Conservation (phyloP, 768 basidiomycete species). For the Royoungia palumana region DNA sequence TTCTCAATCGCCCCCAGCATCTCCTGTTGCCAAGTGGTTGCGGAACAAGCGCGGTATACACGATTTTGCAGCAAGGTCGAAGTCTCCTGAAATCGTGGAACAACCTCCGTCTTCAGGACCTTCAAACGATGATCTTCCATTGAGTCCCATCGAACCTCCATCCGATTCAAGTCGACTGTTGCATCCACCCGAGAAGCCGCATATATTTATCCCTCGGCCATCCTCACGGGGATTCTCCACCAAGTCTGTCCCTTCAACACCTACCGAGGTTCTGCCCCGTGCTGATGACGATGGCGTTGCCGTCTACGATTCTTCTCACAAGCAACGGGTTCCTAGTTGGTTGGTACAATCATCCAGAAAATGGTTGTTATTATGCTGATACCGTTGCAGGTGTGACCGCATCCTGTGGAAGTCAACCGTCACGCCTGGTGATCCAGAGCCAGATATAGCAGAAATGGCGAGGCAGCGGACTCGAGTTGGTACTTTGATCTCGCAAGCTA, state of each 20-base stretch:
- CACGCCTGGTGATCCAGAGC: conserved; percentile 41
- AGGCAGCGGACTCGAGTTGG: conserved; percentile 47
- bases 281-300: conserved; percentile 48
- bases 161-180: conserved; percentile 12
- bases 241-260: conserved; percentile 29
- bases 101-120: conserved; percentile 22
- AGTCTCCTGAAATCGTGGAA: conserved; percentile 26
- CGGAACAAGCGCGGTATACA: conserved; percentile 22
- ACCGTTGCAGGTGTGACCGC: conserved; percentile 68
- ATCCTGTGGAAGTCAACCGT: conserved; percentile 80
- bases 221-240: conserved; percentile 29
- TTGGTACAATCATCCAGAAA: conserved; percentile 33
- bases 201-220: conserved; percentile 21
- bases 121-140: conserved; percentile 25
- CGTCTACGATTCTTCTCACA: conserved; percentile 78
- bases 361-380: conserved; percentile 3
- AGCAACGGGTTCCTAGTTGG: conserved; percentile 85
- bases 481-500: conserved; percentile 52
- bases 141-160: conserved; percentile 17
- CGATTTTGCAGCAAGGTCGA: conserved; percentile 10
- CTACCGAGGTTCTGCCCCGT: conserved; percentile 37
- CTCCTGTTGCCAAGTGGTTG: conserved; percentile 29
- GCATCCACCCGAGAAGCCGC: conserved; percentile 20
- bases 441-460: conserved; percentile 29
- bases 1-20: conserved; percentile 30